These are phyloP conservation scores for Gloeophyllum trabeum DNA, from an alignment of 768 basidiomycete genomes.

Conservation along the genomic window DNA sequence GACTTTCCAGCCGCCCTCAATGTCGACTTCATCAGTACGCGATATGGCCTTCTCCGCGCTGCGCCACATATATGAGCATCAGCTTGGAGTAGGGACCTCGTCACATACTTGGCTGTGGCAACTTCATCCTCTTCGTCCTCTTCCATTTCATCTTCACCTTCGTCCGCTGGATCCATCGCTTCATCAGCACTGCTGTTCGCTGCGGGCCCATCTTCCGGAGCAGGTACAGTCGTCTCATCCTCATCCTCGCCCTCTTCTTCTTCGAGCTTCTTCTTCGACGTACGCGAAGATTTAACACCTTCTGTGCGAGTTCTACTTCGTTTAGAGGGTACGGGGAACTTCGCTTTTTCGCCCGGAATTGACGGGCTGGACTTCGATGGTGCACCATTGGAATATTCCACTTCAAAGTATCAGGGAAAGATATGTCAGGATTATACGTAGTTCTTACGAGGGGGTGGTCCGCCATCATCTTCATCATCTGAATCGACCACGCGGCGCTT, in stretches of 20 bases:
- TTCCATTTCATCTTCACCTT: constrained; percentile 28
- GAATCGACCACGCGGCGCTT: constrained; percentile 36
- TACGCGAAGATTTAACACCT: no score
- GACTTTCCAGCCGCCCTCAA: constrained; percentile 72
- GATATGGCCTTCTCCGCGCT: constrained; percentile 65
- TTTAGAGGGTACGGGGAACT: no score
- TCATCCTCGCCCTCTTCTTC: constrained; percentile 18
- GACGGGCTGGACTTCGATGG: no score
- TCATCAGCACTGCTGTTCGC: not conserved
- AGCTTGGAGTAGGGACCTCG: not conserved
- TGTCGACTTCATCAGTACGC: constrained; percentile 57
- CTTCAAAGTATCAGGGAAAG: no score
- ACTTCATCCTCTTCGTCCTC: constrained; percentile 35
- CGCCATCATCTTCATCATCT: constrained; percentile 31
- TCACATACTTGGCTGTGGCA: constrained; percentile 56
- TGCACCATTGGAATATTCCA: no score
- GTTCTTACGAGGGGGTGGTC: not conserved
- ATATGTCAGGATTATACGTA: no score
- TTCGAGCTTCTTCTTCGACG: constrained; percentile 9
- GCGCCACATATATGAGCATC: not conserved
- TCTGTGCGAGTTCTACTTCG: no score
- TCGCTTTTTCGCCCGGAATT: no score
- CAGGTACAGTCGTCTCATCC: not conserved
- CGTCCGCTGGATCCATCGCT: constrained; percentile 8
- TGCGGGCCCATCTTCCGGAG: no score